phyloP scores from a whole-genome alignment of 768 basidiomycete species.

The Kwoniella mangroviensis region DNA sequence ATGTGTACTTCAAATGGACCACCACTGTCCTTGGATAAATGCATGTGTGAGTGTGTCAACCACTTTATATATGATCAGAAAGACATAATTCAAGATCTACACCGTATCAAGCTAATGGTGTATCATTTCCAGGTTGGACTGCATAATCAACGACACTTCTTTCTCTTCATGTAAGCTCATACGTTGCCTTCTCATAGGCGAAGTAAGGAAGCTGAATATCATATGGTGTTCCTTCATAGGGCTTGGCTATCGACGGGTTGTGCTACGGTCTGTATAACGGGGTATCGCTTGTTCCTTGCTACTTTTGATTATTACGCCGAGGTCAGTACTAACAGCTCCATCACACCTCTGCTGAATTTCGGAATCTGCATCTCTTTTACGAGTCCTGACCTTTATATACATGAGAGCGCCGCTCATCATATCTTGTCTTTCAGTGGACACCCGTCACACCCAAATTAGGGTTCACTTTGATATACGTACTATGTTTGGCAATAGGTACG shows the following conservation, averaged over 20 bases:
- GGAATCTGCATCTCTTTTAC: too few relatives aligned
- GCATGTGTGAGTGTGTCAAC: constrained; percentile 69
- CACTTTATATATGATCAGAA: background rate
- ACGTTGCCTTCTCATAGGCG: too few relatives aligned
- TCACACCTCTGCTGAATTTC: background rate
- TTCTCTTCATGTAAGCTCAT: constrained; percentile 80
- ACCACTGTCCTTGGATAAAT: constrained; percentile 73
- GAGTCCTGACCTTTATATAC: too few relatives aligned
- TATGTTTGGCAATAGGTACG: constrained; percentile 71
- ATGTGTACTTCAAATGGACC: constrained; percentile 68
- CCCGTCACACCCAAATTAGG: constrained; percentile 67
- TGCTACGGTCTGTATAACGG: constrained; percentile 67
- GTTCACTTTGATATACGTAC: constrained; percentile 76
- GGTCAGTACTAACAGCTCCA: constrained; percentile 14
- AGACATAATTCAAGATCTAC: background rate
- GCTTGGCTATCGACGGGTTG: constrained; percentile 77
- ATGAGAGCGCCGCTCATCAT: too few relatives aligned
- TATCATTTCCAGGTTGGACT: constrained; percentile 66
- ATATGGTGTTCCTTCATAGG: constrained; percentile 60
- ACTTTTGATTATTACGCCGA: constrained; percentile 63
- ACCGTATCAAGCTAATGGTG: background rate
- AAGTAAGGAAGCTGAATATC: too few relatives aligned
- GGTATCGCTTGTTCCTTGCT: constrained; percentile 67
- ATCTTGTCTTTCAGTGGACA: constrained; percentile 61
- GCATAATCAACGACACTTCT: constrained; percentile 93